Evolutionary conservation across 257 asterid species (phyloP).

Genomic region (Linderniella brevidens): DNA sequence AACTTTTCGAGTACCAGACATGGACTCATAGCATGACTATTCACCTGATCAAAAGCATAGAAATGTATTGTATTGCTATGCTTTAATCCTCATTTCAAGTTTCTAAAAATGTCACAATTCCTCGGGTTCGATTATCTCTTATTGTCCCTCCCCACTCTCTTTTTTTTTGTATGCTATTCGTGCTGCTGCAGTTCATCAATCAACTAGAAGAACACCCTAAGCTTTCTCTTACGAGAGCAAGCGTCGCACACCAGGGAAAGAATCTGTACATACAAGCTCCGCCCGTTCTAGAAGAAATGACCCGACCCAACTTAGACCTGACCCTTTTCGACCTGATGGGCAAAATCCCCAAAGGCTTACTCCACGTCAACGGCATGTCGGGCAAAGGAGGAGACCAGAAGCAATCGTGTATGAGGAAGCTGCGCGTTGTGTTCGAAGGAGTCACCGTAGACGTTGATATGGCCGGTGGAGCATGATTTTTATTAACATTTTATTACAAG

Average conservation of each 20-base stretch:
- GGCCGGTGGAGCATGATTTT: slow-evolving; percentile 83
- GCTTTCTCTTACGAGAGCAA: slow-evolving; percentile 58
- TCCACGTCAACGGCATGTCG: slow-evolving; percentile 65
- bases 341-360: slow-evolving; percentile 31
- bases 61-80: too few species aligned
- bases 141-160: too few species aligned
- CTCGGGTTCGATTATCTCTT: too few species aligned
- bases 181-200: slow-evolving; percentile 57
- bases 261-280: slow-evolving; percentile 96
- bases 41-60: too few species aligned
- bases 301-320: slow-evolving; percentile 61
- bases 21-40: too few species aligned
- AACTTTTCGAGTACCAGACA: too few species aligned
- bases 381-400: slow-evolving; percentile 72
- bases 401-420: slow-evolving; percentile 77
- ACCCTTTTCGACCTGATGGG: slow-evolving; percentile 66
- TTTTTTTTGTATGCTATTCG: slow-evolving; percentile 6
- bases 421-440: slow-evolving; percentile 67
- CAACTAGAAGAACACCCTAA: slow-evolving; percentile 72
- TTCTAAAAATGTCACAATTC: too few species aligned
- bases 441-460: slow-evolving; percentile 51
- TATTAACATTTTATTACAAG: not conserved
- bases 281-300: slow-evolving; percentile 80
- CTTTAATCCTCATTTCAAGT: too few species aligned
- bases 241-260: slow-evolving; percentile 60